phyloP scores from a whole-genome alignment of 768 basidiomycete species.

The Pleurotus eryngii region DNA sequence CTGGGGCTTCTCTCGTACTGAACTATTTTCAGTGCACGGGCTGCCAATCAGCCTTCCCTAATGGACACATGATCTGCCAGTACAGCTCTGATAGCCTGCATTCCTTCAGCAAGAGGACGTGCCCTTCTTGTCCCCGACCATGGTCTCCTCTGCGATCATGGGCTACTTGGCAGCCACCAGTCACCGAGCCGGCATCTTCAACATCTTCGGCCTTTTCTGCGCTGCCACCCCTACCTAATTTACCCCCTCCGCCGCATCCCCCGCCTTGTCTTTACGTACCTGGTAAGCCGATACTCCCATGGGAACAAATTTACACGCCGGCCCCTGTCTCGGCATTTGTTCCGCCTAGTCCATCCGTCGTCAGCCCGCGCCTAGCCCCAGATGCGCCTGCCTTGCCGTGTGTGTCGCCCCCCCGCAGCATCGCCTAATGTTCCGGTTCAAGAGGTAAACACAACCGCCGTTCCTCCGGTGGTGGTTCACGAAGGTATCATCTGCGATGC shows the following conservation, averaged over 20 bases:
- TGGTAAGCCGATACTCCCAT: too few relatives aligned
- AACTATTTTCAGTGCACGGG: slow-evolving; percentile 25
- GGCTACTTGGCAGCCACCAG: not conserved
- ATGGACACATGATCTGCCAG: not conserved
- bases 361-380: not conserved
- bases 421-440: slow-evolving; percentile 6
- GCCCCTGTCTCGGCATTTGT: not conserved
- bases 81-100: not conserved
- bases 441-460: slow-evolving; percentile 5
- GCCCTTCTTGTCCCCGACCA: not conserved
- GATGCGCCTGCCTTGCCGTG: slow-evolving; percentile 9
- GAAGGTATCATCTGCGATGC: slow-evolving; percentile 60
- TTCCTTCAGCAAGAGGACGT: not conserved
- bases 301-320: not conserved
- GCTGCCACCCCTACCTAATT: slow-evolving; percentile 2
- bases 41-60: slow-evolving; percentile 19
- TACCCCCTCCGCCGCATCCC: not conserved
- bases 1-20: too few relatives aligned
- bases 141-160: not conserved
- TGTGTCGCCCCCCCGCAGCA: slow-evolving; percentile 14
- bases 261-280: not conserved
- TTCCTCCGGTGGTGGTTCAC: slow-evolving; percentile 42
- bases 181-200: not conserved
- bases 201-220: not conserved
- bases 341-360: not conserved